A percentile compares a stretch with the other conserved stretches of the same genome.
Evolutionary conservation across 108 stramenopile genomes (phyloP).

Genomic region (Nitzschia sp.): DNA sequence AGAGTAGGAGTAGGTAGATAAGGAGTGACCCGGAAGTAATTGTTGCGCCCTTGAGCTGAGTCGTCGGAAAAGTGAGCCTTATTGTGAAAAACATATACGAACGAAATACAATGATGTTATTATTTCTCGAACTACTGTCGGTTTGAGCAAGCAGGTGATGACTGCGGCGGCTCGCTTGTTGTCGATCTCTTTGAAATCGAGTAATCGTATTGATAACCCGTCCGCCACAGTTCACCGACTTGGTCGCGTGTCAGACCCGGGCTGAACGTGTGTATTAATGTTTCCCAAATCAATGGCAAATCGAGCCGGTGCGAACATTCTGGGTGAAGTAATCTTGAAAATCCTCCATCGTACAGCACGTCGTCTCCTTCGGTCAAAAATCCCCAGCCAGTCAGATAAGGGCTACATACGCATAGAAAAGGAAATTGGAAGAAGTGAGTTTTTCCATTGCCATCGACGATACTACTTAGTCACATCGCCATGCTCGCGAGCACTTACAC

Average conservation of each 20-base stretch:
- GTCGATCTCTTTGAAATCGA: slow-evolving; percentile 6
- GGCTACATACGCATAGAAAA: not conserved
- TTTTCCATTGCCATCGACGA: not conserved
- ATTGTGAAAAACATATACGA: no score
- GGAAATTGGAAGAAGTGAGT: not conserved
- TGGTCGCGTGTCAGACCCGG: slow-evolving; percentile 18
- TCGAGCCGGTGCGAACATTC: slow-evolving; percentile 8
- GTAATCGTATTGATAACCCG: slow-evolving; percentile 10
- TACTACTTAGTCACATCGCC: no score
- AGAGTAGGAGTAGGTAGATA: no score
- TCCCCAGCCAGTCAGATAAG: slow-evolving; percentile 25
- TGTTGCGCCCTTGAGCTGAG: no score
- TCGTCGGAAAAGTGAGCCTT: no score
- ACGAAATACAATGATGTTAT: no score
- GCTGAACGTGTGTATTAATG: slow-evolving; percentile 30
- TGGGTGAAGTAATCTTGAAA: slow-evolving; percentile 28
- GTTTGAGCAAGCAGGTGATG: no score
- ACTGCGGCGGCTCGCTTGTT: no score
- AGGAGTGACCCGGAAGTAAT: no score
- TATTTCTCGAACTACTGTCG: no score
- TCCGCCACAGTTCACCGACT: slow-evolving; percentile 9
- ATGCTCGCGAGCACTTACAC: slow-evolving; percentile 4
- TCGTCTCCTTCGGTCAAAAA: not conserved
- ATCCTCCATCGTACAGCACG: slow-evolving; percentile 22
- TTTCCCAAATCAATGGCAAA: slow-evolving; percentile 23